Percentiles rank a stretch among this genome's conserved stretches.
These are phyloP conservation scores for Rhynchosporium agropyri DNA, from an alignment of 2,329 filamentous ascomycete genomes.

Conservation along the genomic window DNA sequence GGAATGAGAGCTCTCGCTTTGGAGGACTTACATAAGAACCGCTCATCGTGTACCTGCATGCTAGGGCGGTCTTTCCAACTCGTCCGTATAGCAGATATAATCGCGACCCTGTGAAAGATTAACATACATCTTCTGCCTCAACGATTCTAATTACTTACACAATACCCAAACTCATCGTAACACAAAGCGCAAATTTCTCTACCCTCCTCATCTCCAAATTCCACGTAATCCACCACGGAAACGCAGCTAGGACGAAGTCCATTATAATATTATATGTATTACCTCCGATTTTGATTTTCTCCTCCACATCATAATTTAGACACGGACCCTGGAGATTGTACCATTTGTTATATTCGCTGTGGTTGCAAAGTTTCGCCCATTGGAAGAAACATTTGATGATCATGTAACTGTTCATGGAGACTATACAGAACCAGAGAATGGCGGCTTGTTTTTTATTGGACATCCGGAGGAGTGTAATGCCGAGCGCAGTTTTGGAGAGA, in stretches of 20 bases:
- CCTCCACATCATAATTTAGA: constrained; percentile 44
- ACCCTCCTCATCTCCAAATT: constrained; percentile 50
- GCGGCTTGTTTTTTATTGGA: constrained; percentile 49
- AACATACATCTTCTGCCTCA: not conserved
- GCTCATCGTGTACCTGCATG: constrained; percentile 46
- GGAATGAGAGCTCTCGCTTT: no score
- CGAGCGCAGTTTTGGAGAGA: constrained; percentile 47
- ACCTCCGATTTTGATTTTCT: constrained; percentile 53
- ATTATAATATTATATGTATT: constrained; percentile 57
- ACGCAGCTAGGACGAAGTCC: constrained; percentile 54
- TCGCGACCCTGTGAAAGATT: constrained; percentile 45
- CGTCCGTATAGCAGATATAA: constrained; percentile 52
- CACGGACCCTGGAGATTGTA: constrained; percentile 51
- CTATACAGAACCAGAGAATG: constrained; percentile 53
- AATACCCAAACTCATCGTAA: constrained; percentile 55
- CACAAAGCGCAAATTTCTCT: constrained; percentile 54
- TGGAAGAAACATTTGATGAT: constrained; percentile 52
- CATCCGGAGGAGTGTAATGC: constrained; percentile 43
- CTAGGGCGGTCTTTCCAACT: constrained; percentile 52
- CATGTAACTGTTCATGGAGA: constrained; percentile 53
- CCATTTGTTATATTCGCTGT: constrained; percentile 49
- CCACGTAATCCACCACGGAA: constrained; percentile 55
- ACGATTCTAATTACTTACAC: constrained; percentile 40
- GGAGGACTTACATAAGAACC: constrained; percentile 47
- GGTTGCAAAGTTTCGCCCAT: constrained; percentile 52